phyloP scores from a whole-genome alignment of 1,139 yeast genomes.

The Yamadazyma sp. region DNA sequence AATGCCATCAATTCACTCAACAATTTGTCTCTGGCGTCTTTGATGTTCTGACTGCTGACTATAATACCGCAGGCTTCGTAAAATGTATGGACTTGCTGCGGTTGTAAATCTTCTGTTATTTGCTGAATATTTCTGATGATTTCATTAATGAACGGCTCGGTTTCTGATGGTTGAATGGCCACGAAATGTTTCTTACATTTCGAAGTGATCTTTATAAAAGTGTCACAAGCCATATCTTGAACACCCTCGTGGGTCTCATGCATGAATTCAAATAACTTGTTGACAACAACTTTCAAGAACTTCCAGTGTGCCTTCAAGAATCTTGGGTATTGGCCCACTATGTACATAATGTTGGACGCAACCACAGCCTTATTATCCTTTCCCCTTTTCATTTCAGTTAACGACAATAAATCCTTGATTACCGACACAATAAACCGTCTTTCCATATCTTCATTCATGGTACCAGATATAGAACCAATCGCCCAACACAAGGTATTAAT shows the following conservation, averaged over 20 bases:
- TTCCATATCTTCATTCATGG: constrained; percentile 98
- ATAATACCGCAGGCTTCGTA: constrained; percentile 97
- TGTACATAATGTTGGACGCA: constrained; percentile 98
- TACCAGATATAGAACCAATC: constrained; percentile 96
- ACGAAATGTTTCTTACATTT: constrained; percentile 97
- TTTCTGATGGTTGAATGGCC: constrained; percentile 78
- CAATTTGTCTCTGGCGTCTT: constrained; percentile 67
- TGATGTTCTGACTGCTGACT: constrained; percentile 72
- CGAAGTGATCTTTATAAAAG: constrained; percentile 90
- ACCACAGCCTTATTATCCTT: constrained; percentile 98
- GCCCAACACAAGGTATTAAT: constrained; percentile 99
- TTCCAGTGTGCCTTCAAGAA: constrained; percentile 98
- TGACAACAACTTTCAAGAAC: constrained; percentile 91
- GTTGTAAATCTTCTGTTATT: constrained; percentile 89
- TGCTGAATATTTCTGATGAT: constrained; percentile 79
- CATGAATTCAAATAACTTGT: constrained; percentile 96
- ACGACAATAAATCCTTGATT: constrained; percentile 83
- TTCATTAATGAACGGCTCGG: constrained; percentile 91
- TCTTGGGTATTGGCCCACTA: constrained; percentile 98
- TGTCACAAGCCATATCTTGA: constrained; percentile 99
- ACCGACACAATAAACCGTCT: constrained; percentile 90
- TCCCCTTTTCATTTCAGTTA: constrained; percentile 95
- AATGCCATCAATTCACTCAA: constrained; percentile 79
- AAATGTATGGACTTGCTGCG: constrained; percentile 97
- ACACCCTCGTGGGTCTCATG: constrained; percentile 99